Conservation (phyloP, 768 basidiomycete species). For the Termitomyces sp. region DNA sequence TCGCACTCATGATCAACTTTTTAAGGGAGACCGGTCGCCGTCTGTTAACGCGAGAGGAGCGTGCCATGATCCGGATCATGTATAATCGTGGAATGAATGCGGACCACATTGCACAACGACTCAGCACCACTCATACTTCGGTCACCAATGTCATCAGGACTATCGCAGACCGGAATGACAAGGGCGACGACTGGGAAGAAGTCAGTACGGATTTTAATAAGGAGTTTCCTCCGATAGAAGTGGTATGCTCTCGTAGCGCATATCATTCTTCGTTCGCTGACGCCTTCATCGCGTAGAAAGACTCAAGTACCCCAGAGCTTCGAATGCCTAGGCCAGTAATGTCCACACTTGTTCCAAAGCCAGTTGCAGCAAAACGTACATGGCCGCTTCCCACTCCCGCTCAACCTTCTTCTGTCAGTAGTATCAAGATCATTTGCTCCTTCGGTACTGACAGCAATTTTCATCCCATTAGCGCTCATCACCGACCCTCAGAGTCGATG, state of each 20-base stretch:
- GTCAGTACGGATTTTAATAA: background rate
- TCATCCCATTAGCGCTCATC: background rate
- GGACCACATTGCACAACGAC: background rate
- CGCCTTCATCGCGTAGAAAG: background rate
- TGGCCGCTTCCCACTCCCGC: constrained; percentile 6
- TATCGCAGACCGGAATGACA: background rate
- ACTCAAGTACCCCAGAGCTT: background rate
- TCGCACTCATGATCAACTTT: background rate
- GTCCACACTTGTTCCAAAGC: background rate
- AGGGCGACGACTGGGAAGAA: background rate
- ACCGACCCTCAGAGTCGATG: background rate
- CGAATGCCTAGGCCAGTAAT: background rate
- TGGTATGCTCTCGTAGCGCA: background rate
- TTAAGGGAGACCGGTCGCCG: background rate
- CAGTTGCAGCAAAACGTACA: background rate
- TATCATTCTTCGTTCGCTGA: background rate
- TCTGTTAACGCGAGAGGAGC: background rate
- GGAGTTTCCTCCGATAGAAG: background rate
- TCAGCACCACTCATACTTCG: background rate
- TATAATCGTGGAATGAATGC: constrained; percentile 1
- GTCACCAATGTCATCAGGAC: background rate
- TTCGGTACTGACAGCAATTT: background rate
- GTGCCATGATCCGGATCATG: constrained; percentile 1
- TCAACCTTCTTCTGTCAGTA: background rate
- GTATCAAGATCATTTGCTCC: background rate